Evolutionary conservation across 148 eudicot species (phyloP), one percentile per base, ranked within the genome.

Genomic region (Rhododendron henanense): DNA sequence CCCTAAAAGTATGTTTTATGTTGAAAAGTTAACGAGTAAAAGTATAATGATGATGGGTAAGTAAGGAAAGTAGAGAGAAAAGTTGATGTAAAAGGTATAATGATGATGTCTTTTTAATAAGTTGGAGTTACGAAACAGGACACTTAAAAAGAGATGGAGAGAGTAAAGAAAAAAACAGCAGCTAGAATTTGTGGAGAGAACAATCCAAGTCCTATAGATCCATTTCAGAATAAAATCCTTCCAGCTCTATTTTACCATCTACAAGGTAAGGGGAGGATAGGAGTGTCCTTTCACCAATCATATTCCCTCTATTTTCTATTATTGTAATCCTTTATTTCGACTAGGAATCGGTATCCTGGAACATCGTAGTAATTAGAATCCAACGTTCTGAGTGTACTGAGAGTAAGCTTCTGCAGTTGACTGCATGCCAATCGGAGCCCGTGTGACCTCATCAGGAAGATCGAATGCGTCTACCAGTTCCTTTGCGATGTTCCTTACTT

Each of bases 341-440:
- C 16, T 4, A 11, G 37, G 75, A 69, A 25, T 10, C 18, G 2
- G 15, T 69, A 69, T 10, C 75, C 35, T 10, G 35, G 75, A 28
- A 69, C 75, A 69, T 67, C 35, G 16, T 11, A 69, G 18, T 28
- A 11, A 28, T 69, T 69, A 88, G 88, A 96, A 96, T 55, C 99
- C 99, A 31, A 94, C 93, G 57, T 82, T 76, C 28, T 94, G 97
- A 9, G 96, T 94, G 85, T 95, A 96, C 75, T 92, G 94, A 9
- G 92, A 85, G 90, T 96, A 96, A 87, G 96, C 98, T 88, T 96
- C 94, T 16, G 85, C 85, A 71, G 94, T 83, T 63, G 96, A 89
- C 90, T 94, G 95, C 98, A 88, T 91, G 75, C 98, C 99, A 37
- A 96, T 96, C 9, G 99, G 99, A 59, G 99, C 99, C 45, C 98